Evolutionary conservation across 352 stramenopile species (phyloP), one percentile per base, ranked within the genome.

Genomic region (Pythium insidiosum): DNA sequence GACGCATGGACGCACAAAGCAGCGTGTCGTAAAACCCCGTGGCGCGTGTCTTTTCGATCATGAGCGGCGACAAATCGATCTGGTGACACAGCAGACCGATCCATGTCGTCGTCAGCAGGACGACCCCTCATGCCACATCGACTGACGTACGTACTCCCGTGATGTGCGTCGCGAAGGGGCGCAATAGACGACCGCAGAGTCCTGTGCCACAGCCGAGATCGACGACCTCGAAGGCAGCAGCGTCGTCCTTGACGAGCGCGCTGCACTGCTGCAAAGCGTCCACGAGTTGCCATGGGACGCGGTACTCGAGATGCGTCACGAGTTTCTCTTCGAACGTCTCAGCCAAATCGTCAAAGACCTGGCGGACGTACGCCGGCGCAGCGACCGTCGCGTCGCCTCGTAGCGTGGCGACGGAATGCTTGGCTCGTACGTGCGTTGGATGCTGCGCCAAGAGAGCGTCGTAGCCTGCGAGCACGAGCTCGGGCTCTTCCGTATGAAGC

Each of bases 241-340:
- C 7, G 13, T 15, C 6, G 4, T 26, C 1, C 21, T 21, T 10
- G 16, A 3, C 19, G 19, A 25, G 30, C 1, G 73, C 63, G 6
- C 66, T 67, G 3, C 66, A 48, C 13, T 53, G 59, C 43, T 82
- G 62, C 13, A 91, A 47, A 13, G 65, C 71, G 10, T 87, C 72
- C 6, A 87, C 60, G 23, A 91, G 74, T 38, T 86, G 65, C 78
- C 78, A 91, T 25, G 78, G 78, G 15, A 88, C 73, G 42, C 71
- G 73, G 43, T 91, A 91, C 54, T 86, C 71, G 24, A 91, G 39
- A 28, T 88, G 78, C 22, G 53, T 73, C 50, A 91, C 73, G 22
- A 91, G 62, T 37, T 88, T 91, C 25, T 88, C 76, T 44, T 91
- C 78, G 55, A 91, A 91, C 11, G 53, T 75, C 11, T 88, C 76